Evolutionary conservation across 306 rosid species (phyloP).

Genomic region (Dalbergia cultrata): DNA sequence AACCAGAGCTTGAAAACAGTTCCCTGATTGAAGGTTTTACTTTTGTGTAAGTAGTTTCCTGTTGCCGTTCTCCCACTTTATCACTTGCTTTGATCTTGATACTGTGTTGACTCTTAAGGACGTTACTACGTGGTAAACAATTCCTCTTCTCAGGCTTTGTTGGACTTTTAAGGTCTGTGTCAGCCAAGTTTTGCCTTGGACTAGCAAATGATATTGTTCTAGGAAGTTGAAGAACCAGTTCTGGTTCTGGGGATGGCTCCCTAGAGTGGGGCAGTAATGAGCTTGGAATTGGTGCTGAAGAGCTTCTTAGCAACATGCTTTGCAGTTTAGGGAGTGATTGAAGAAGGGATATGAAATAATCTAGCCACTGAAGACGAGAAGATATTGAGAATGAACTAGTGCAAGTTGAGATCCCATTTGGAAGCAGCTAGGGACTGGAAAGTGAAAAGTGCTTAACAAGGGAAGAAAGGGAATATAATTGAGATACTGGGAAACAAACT

Average conservation of each 20-base stretch:
- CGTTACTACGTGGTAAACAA: slow-evolving; percentile 1
- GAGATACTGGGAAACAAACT: not conserved
- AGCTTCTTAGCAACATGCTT: slow-evolving; percentile 78
- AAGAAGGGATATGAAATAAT: not conserved
- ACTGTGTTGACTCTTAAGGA: slow-evolving; percentile 13
- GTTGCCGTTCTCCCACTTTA: slow-evolving; percentile 25
- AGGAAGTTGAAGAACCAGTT: slow-evolving; percentile 45
- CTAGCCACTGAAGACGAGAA: not conserved
- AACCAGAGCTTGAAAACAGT: slow-evolving; percentile 63
- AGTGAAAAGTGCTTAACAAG: not conserved
- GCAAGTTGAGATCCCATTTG: not conserved
- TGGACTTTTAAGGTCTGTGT: slow-evolving; percentile 39
- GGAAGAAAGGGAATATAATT: not conserved
- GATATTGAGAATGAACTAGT: not conserved
- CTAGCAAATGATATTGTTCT: slow-evolving; percentile 56
- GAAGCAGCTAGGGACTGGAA: not conserved
- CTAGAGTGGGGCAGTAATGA: slow-evolving; percentile 62
- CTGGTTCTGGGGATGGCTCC: slow-evolving; percentile 53
- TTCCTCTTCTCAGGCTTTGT: slow-evolving; percentile 43
- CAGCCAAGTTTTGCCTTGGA: slow-evolving; percentile 36
- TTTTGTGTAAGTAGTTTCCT: slow-evolving; percentile 22
- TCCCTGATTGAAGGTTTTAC: slow-evolving; percentile 43
- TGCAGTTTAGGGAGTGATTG: not conserved
- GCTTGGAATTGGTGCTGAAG: slow-evolving; percentile 58
- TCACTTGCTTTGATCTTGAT: slow-evolving; percentile 37